Conservation (phyloP, 1,139 yeast genomes). For the Hemisphaericaspora xylofermentans region DNA sequence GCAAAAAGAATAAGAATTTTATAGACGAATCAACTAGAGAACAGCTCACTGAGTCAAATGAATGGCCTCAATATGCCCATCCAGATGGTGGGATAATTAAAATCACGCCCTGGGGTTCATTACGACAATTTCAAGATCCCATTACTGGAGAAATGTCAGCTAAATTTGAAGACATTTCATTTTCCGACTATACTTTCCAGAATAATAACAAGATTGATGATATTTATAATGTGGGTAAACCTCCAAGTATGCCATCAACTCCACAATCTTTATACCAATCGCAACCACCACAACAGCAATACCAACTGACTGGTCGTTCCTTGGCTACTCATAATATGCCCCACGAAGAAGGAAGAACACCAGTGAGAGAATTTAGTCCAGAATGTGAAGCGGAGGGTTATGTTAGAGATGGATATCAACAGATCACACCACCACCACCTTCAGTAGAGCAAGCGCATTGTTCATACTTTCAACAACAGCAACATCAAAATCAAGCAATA, state of each 20-base stretch:
- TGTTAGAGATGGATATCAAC: constrained; percentile 40
- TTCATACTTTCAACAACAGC: constrained; percentile 6
- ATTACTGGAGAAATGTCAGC: constrained; percentile 38
- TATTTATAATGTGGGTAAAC: constrained; percentile 8
- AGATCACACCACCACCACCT: constrained; percentile 15
- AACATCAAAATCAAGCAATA: constrained; percentile 7
- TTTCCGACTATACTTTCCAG: constrained; percentile 35
- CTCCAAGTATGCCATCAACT: constrained; percentile 30
- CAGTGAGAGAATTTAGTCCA: constrained; percentile 29
- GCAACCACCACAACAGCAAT: constrained; percentile 2
- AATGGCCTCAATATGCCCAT: constrained; percentile 61
- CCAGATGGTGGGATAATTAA: constrained; percentile 67
- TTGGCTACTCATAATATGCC: constrained; percentile 5
- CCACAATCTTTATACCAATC: constrained; percentile 34
- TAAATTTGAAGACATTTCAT: constrained; percentile 44
- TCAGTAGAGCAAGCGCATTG: not conserved
- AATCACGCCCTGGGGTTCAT: constrained; percentile 61
- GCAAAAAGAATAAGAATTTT: constrained; percentile 27
- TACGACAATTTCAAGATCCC: constrained; percentile 35
- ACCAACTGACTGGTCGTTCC: not conserved
- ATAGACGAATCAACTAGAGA: constrained; percentile 23
- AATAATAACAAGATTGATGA: constrained; percentile 16
- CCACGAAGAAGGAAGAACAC: not conserved
- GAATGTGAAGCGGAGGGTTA: constrained; percentile 42
- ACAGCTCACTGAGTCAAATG: constrained; percentile 32